Percentiles rank a stretch among this genome's conserved stretches.
Conservation (phyloP, 352 stramenopile species). For the Phytophthora agathidicida region DNA sequence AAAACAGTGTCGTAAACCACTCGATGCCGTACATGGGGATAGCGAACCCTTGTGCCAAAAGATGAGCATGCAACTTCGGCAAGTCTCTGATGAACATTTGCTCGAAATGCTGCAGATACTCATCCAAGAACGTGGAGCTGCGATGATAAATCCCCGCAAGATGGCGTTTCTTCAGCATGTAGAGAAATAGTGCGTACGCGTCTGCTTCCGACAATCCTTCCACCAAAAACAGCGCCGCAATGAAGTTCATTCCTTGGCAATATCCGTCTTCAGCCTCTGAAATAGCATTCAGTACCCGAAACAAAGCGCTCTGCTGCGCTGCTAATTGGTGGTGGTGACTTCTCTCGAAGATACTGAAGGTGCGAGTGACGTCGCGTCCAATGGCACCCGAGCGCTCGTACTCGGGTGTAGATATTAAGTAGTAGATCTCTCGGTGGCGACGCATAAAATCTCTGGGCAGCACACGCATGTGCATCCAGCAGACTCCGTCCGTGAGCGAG, state of each 20-base stretch:
- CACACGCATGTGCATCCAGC: conserved; percentile 65
- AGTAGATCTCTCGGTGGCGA: conserved; percentile 82
- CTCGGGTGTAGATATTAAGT: conserved; percentile 65
- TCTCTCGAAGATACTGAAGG: conserved; percentile 87
- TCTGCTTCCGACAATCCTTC: conserved; percentile 82
- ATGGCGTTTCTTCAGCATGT: conserved; percentile 82
- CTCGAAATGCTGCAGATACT: conserved; percentile 86
- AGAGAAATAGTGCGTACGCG: conserved; percentile 83
- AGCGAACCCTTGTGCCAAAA: conserved; percentile 70
- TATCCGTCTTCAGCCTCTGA: conserved; percentile 82
- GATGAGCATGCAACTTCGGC: conserved; percentile 66
- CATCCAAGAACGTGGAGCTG: conserved; percentile 84
- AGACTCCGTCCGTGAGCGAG: conserved; percentile 66
- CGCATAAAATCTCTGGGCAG: conserved; percentile 61
- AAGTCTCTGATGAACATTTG: conserved; percentile 71
- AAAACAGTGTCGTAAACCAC: conserved; percentile 91
- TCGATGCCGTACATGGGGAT: conserved; percentile 89
- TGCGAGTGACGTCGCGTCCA: conserved; percentile 82
- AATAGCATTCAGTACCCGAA: conserved; percentile 84
- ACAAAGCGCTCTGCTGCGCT: conserved; percentile 67
- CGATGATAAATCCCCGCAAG: conserved; percentile 82
- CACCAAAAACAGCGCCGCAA: conserved; percentile 84
- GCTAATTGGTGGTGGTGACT: conserved; percentile 48
- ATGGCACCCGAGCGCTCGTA: conserved; percentile 78
- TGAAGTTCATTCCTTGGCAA: conserved; percentile 92